Base-by-base conservation (phyloP, 2,329 filamentous ascomycete genomes). In the Aspergillus ustus region DNA sequence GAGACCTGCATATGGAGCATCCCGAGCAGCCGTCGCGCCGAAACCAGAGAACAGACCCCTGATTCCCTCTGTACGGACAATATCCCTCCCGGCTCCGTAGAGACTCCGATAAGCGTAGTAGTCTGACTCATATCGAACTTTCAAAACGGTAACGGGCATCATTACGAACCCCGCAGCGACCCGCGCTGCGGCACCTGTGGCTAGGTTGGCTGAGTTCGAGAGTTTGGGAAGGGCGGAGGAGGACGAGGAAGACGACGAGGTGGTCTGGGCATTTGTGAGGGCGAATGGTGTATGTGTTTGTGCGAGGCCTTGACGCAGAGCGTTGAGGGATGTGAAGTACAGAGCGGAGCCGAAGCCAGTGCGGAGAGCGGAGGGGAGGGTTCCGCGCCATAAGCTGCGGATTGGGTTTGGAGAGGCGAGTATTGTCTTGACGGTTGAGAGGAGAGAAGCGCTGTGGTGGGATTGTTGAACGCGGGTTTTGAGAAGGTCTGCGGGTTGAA, bases 401-500 rank as follows among this genome's bases (percentile, higher is more conserved):
- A 96, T 81, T 4, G 90, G 89, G 9, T 87, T 81, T 1, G 86
- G 86, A 22, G 85, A 88, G 68, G 81, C 80, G 65, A 90, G 85
- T 73, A 96, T 92, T 37, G 87, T 81, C 70, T 87, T 86, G 63
- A 96, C 81, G 19, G 90, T 91, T 25, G 82, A 80, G 57, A 86
- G 77, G 60, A 98, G 85, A 2, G 92, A 87, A 67, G 86, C 85
- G 48, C 86, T 84, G 62, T 78, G 66, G 52, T 87, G 87, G 37
- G 91, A 92, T 77, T 98, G 95, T 75, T 99, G 95, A 45, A 98
- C 89, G 51, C 95, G 90, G 31, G 95, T 99, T 79, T 99, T 99
- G 75, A 99, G 88, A 4, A 99, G 89, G 79, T 99, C 95, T 72
- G 95, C 91, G 28, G 95, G 95, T 78, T 99, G 95, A 17, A 99